phyloP scores from a whole-genome alignment of 495 filamentous ascomycete genomes.

The Penicillium desertorum region DNA sequence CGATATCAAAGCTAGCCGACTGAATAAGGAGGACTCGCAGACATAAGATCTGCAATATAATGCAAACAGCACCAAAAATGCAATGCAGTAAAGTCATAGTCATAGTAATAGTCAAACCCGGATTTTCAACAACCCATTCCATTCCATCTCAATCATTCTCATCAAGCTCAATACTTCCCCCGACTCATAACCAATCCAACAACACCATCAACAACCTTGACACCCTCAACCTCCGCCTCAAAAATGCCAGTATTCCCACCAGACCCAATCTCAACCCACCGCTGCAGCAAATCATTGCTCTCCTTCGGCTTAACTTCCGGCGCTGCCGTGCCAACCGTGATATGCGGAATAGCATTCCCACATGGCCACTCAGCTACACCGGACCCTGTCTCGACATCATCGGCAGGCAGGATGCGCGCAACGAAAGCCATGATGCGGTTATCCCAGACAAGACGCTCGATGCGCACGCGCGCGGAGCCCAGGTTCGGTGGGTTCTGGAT shows the following conservation, averaged over 20 bases:
- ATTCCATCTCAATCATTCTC: not conserved
- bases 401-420: conserved; percentile 58
- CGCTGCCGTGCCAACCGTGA: conserved; percentile 81
- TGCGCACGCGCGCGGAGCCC: conserved; percentile 53
- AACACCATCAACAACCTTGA: conserved; percentile 44
- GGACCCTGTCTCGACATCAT: conserved; percentile 30
- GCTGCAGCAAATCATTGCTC: conserved; percentile 77
- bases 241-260: conserved; percentile 50
- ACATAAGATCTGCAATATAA: not conserved
- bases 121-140: not conserved
- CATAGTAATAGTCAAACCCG: not conserved
- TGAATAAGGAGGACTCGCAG: not conserved
- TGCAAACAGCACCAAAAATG: not conserved
- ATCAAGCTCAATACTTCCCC: conserved; percentile 26
- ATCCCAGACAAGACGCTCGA: conserved; percentile 77
- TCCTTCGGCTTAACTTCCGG: conserved; percentile 82
- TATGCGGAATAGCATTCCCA: conserved; percentile 76
- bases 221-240: conserved; percentile 45
- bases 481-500: conserved; percentile 41
- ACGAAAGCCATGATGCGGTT: conserved; percentile 83
- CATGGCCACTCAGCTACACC: conserved; percentile 55
- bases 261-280: conserved; percentile 61
- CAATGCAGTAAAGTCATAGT: not conserved
- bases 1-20: not conserved
- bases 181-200: conserved; percentile 48